Percentiles rank a stretch among this genome's conserved stretches.
Evolutionary conservation across 495 filamentous ascomycete genomes (phyloP).

Genomic region (Cetradonia linearis): DNA sequence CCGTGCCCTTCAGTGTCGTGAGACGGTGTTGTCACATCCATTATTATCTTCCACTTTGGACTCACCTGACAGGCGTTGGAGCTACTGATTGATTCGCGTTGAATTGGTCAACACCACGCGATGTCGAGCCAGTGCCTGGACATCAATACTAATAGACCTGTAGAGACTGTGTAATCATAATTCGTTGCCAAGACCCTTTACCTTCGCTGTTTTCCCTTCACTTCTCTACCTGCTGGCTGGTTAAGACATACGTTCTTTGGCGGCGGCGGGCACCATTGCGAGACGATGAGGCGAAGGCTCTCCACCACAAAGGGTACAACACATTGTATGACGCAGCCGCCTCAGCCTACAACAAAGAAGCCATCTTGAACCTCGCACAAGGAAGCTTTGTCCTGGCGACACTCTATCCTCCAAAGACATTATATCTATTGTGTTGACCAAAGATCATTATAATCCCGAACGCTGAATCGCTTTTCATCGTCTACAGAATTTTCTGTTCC

Average conservation of each 20-base stretch:
- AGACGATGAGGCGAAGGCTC: slow-evolving; percentile 7
- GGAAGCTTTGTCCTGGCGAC: neutral
- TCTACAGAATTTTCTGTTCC: neutral
- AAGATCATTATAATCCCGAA: neutral
- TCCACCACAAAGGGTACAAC: neutral
- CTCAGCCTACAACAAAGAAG: neutral
- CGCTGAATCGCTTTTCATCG: neutral
- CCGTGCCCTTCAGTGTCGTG: neutral
- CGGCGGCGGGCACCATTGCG: slow-evolving; percentile 1
- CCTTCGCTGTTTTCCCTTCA: neutral
- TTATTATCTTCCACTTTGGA: neutral
- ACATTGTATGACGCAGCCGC: slow-evolving; percentile 6
- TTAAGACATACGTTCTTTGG: neutral
- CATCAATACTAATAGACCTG: neutral
- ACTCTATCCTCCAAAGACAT: neutral
- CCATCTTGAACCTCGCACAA: neutral
- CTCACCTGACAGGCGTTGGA: neutral
- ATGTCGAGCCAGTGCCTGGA: neutral
- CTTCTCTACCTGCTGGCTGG: slow-evolving; percentile 8
- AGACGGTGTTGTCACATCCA: neutral
- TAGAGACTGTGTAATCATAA: neutral
- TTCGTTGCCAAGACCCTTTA: neutral
- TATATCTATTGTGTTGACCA: slow-evolving; percentile 1
- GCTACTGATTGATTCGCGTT: neutral
- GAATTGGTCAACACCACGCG: neutral